Evolutionary conservation across 1,284 basidiomycete species (phyloP).

Genomic region (Amylostereum areolatum): DNA sequence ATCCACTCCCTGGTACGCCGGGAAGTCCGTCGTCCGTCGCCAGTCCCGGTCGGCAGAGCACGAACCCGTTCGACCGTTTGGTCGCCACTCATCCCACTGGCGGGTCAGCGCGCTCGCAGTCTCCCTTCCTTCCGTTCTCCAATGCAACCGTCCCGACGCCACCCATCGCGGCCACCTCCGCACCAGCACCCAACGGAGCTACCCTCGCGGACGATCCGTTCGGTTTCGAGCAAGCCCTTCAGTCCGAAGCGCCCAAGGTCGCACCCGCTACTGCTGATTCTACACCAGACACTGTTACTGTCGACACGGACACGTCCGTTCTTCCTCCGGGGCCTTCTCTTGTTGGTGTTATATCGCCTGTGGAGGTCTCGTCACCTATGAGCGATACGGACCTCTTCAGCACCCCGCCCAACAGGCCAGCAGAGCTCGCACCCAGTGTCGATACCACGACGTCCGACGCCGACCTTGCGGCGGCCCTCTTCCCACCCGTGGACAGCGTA

Average conservation of each 20-base stretch:
- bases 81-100: constrained; percentile 34
- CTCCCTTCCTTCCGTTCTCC: constrained; percentile 49
- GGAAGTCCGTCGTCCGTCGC: constrained; percentile 32
- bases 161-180: constrained; percentile 15
- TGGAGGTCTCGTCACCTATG: constrained; percentile 23
- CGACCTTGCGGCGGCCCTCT: constrained; percentile 29
- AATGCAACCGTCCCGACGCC: constrained; percentile 26
- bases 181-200: constrained; percentile 17
- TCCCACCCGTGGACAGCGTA: constrained; percentile 41
- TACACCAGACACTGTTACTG: constrained; percentile 17
- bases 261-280: constrained; percentile 18
- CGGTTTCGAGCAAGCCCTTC: constrained; percentile 2
- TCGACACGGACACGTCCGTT: constrained; percentile 1
- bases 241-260: constrained; percentile 2
- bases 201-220: not conserved
- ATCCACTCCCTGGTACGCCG: constrained; percentile 68
- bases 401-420: constrained; percentile 41
- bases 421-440: not conserved
- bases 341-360: not conserved
- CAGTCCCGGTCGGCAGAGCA: constrained; percentile 57
- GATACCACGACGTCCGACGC: constrained; percentile 17
- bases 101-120: constrained; percentile 44
- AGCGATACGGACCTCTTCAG: constrained; percentile 50
- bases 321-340: constrained; percentile 1
- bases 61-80: constrained; percentile 90